phyloP scores from a whole-genome alignment of 768 basidiomycete species.

The Epithele typhae region DNA sequence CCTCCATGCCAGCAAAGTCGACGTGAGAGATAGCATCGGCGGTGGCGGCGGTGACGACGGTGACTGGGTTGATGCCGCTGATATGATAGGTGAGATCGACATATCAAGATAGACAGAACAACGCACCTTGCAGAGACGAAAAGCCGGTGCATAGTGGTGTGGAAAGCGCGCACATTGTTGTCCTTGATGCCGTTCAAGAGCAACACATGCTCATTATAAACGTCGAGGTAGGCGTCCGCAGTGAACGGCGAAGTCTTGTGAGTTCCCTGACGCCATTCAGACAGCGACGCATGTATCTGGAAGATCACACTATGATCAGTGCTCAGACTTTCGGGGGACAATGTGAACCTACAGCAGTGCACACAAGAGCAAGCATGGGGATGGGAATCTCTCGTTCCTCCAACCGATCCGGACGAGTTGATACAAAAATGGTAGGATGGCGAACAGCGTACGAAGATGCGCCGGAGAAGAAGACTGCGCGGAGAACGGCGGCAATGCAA shows the following conservation, averaged over 20 bases:
- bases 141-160: background rate
- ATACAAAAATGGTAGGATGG: background rate
- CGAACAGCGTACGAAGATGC: background rate
- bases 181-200: background rate
- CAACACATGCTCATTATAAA: background rate
- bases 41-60: too few species aligned
- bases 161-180: background rate
- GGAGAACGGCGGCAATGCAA: background rate
- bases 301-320: too few species aligned
- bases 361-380: background rate
- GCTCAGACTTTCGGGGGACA: background rate
- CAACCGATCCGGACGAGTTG: background rate
- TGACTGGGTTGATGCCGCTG: too few species aligned
- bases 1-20: too few species aligned
- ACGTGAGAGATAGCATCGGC: too few species aligned
- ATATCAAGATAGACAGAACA: background rate
- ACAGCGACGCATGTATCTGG: background rate
- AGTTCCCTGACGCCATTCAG: background rate
- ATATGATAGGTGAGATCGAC: too few species aligned
- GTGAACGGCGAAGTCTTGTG: background rate
- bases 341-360: background rate
- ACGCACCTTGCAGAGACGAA: background rate
- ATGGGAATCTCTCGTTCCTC: background rate
- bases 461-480: background rate
- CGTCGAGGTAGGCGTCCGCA: background rate